Base-by-base conservation (phyloP, 2,329 filamentous ascomycete species). In the Leptosphaerulina australis region DNA sequence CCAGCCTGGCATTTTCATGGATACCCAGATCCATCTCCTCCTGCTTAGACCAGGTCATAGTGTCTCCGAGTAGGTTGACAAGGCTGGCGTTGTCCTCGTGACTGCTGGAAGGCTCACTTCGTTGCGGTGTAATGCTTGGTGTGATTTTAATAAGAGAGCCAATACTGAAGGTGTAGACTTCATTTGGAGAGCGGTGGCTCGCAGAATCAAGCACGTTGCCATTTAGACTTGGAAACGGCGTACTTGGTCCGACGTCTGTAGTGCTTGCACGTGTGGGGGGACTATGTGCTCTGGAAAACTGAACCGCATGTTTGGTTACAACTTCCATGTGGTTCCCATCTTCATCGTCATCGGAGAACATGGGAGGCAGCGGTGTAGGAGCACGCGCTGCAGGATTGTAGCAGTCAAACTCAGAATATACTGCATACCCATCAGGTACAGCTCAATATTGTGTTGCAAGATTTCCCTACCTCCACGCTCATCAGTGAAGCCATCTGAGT, bases 401-500 rank as follows among this genome's bases (percentile, higher is more conserved):
- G 47, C 57, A 64, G 26, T 65, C 58, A 9, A 59, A 65, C 2
- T 44, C 24, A 15, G 38, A 54, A 46, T 58, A 61, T 5, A 55
- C 58, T 61, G 49, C 2, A 12, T 2, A 21, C 18, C 12, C 11
- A 12, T 11, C 2, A 18, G 24, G 3, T 37, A 14, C 30, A 51
- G 41, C 10, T 15, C 11, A 12, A 14, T 29, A 10, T 2, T 6
- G 3, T 10, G 11, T 17, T 4, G 11, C 2, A 30, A 5, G 4
- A 2, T 10, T 3, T 6, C 30, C 57, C 47, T 57, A 61, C 66
- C 53, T 25, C 60, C 64, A 4, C 37, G 20, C 3, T 66, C 62
- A 22, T 70, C 66, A 20, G 55, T 58, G 29, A 67, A 70, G 20
- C 68, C 67, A 17, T 63, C 37, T 0, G 50, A 39, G 38, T 60